Conservation (phyloP, 164 flowering plant genomes). For the Vitis labrusca region DNA sequence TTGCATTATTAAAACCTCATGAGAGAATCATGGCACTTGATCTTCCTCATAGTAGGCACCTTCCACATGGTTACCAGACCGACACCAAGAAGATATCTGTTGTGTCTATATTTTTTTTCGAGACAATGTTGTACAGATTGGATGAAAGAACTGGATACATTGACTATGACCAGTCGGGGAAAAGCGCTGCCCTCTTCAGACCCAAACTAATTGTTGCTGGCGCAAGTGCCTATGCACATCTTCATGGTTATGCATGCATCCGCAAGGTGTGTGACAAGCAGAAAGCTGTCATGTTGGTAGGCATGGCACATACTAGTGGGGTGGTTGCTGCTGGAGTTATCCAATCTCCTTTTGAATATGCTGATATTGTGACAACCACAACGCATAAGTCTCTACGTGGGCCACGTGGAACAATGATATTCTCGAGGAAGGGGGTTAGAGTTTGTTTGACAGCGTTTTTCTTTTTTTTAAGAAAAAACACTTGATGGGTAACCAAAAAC, state of each 20-base stretch:
- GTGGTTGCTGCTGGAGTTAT: constrained; percentile 97
- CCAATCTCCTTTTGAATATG: constrained; percentile 97
- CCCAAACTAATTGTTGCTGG: constrained; percentile 49
- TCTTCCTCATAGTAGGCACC: too few relatives aligned
- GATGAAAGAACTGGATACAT: constrained; percentile 75
- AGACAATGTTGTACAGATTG: constrained; percentile 81
- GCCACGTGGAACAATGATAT: constrained; percentile 96
- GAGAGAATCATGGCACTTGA: too few relatives aligned
- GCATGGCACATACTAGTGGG: constrained; percentile 94
- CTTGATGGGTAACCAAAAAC: too few relatives aligned
- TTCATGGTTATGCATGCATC: too few relatives aligned
- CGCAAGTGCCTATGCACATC: too few relatives aligned
- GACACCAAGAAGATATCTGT: constrained; percentile 79
- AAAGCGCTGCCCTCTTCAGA: constrained; percentile 85
- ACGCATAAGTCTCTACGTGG: constrained; percentile 99
- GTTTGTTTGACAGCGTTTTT: too few relatives aligned
- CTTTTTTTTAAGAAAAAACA: too few relatives aligned
- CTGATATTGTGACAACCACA: constrained; percentile 97
- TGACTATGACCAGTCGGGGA: constrained; percentile 91
- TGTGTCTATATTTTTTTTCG: constrained; percentile 69
- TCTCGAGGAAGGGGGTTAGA: constrained; percentile 68
- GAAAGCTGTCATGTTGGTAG: too few relatives aligned
- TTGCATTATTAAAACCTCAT: too few relatives aligned
- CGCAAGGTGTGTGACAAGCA: too few relatives aligned
- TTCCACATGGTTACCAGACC: constrained; percentile 5